These are phyloP conservation scores for Fusarium napiforme DNA, from an alignment of 2,329 filamentous ascomycete genomes.

Conservation along the genomic window DNA sequence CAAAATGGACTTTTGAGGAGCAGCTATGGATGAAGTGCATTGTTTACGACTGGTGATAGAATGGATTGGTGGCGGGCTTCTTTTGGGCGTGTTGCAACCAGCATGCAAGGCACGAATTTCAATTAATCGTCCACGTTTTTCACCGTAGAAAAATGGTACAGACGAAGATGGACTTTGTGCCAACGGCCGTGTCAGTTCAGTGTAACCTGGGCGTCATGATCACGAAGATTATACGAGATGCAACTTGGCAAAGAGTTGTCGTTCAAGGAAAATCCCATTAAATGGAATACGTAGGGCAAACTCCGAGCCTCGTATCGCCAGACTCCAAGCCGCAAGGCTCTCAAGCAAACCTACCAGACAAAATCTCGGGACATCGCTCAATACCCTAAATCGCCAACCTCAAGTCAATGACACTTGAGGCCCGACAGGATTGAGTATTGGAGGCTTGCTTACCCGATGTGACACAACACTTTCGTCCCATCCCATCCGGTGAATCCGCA, in stretches of 20 bases:
- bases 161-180: not conserved
- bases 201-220: not conserved
- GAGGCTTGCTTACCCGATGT: constrained; percentile 28
- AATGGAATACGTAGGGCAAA: not conserved
- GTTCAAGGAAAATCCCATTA: not conserved
- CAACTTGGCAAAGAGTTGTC: not conserved
- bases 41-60: not conserved
- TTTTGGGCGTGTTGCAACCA: not conserved
- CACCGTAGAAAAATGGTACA: not conserved
- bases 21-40: fast-evolving
- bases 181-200: not conserved
- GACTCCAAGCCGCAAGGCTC: not conserved
- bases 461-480: not conserved
- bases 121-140: not conserved
- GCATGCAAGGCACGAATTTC: constrained; percentile 1
- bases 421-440: constrained; percentile 2
- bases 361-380: constrained; percentile 8
- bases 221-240: not conserved
- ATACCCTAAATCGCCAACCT: constrained; percentile 8
- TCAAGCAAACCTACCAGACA: not conserved
- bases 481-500: constrained; percentile 8
- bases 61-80: not conserved
- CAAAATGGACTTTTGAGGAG: no score
- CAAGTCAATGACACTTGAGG: not conserved
- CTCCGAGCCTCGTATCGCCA: not conserved